Evolutionary conservation across 805 yeast species (phyloP).

Genomic region (Spathaspora arborariae): DNA sequence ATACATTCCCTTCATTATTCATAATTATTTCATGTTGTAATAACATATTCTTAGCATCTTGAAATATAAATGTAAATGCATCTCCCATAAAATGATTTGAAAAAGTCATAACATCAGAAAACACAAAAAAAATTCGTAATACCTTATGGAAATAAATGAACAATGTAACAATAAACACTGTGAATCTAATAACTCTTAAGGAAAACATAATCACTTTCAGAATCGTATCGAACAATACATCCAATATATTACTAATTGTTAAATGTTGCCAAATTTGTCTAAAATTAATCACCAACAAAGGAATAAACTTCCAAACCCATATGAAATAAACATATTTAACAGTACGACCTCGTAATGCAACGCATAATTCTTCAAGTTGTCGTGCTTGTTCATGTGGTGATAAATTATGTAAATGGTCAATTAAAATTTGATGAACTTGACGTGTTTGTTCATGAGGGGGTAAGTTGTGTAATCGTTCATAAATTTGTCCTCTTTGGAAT

Average conservation of each 20-base stretch:
- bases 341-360: neutral
- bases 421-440: constrained; percentile 7
- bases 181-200: constrained; percentile 12
- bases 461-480: constrained; percentile 10
- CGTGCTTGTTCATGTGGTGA: constrained; percentile 12
- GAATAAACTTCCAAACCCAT: constrained; percentile 16
- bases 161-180: constrained; percentile 14
- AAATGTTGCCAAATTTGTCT: constrained; percentile 14
- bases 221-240: constrained; percentile 1
- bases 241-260: constrained; percentile 6
- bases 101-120: constrained; percentile 26
- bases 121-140: constrained; percentile 16
- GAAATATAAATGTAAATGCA: constrained; percentile 22
- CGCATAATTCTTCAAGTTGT: constrained; percentile 9
- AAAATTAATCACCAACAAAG: constrained; percentile 18
- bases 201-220: constrained; percentile 5
- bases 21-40: constrained; percentile 9
- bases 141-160: constrained; percentile 17
- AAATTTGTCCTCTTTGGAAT: constrained; percentile 14
- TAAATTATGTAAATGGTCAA: constrained; percentile 11
- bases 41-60: constrained; percentile 15
- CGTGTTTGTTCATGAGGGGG: constrained; percentile 12
- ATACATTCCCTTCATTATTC: constrained; percentile 8
- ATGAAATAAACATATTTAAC: constrained; percentile 9
- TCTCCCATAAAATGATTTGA: constrained; percentile 26